Base-by-base conservation (phyloP, 1,284 basidiomycete genomes). In the Ceratobasidium sp. region DNA sequence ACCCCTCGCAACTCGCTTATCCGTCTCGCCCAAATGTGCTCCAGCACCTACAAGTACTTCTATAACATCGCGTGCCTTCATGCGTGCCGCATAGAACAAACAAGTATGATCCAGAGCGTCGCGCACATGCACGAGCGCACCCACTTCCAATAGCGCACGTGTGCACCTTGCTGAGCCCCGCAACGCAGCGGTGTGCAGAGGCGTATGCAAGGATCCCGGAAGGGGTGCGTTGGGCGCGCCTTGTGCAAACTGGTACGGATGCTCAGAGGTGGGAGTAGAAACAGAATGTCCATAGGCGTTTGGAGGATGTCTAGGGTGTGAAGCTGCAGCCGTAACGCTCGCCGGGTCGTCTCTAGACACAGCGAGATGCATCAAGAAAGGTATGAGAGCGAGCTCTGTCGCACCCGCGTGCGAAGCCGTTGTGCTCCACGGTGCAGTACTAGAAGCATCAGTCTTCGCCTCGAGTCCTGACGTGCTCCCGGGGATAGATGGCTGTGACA, bases 71-170 rank as follows among this genome's bases (percentile, higher is more conserved):
- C 56, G 58, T 22, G 63, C 63, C 34, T 49, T 58, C 41, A 76
- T 51, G 74, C 46, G 24, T 80, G 88, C 78, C 77, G 90, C 92
- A 81, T 93, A 92, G 81, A 93, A 94, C 27, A 94, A 81, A 6
- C 94, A 88, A 16, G 94, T 95, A 79, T 96, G 94, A 0, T 92
- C 93, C 51, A 93, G 84, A 2, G 82, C 81, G 79, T 95, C 93
- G 54, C 93, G 86, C 9, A 92, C 84, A 81, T 97, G 95, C 11
- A 98, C 95, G n/a, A 94, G 85, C 1, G 94, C 93, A 1, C 95
- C 95, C 0, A 88, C 88, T 75, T 88, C 85, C 41, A 98, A 84
- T 41, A 98, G 83, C 46, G 87, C 79, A 39, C 85, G 83, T 31
- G 90, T 88, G 64, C 88, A 87, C 6, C 81, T 81, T 0, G 82